Percentiles rank a stretch among this genome's conserved stretches.
Conservation (phyloP, 1,139 yeast genomes). For the Blastobotrys niveus region DNA sequence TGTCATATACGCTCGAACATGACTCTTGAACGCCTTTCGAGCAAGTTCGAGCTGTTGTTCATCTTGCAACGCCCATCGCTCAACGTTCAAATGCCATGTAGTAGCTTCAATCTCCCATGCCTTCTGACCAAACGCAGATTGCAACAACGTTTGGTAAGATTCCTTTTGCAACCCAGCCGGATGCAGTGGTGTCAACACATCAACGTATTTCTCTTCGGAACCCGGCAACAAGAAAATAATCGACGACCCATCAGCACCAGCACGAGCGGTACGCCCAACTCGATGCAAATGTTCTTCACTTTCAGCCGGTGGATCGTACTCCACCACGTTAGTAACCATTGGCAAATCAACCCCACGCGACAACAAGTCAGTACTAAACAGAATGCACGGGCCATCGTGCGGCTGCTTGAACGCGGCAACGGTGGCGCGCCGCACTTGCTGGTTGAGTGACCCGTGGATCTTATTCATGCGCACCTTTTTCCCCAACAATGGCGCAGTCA, state of each 20-base stretch:
- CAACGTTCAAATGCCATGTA: slow-evolving; percentile 88
- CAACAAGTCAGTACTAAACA: slow-evolving; percentile 88
- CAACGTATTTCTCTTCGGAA: slow-evolving; percentile 76
- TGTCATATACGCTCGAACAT: slow-evolving; percentile 93
- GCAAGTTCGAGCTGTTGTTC: slow-evolving; percentile 59
- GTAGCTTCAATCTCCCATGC: slow-evolving; percentile 93
- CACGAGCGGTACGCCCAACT: slow-evolving; percentile 95
- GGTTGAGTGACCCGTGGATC: slow-evolving; percentile 86
- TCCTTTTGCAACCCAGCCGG: slow-evolving; percentile 51
- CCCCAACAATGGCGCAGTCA: slow-evolving; percentile 53
- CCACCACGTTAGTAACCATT: slow-evolving; percentile 68
- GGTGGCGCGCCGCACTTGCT: slow-evolving; percentile 73
- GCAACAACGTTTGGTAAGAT: slow-evolving; percentile 49
- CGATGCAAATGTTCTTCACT: slow-evolving; percentile 91
- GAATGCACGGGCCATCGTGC: slow-evolving; percentile 47
- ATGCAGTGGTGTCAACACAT: slow-evolving; percentile 52
- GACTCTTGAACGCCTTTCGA: slow-evolving; percentile 75
- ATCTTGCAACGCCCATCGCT: slow-evolving; percentile 79
- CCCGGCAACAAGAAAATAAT: slow-evolving; percentile 79
- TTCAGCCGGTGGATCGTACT: slow-evolving; percentile 89
- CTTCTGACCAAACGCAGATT: slow-evolving; percentile 60
- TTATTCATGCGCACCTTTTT: slow-evolving; percentile 54
- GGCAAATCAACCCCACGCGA: slow-evolving; percentile 88
- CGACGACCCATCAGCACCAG: slow-evolving; percentile 70
- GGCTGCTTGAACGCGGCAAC: slow-evolving; percentile 48